Evolutionary conservation across 352 stramenopile genomes (phyloP), one percentile per base, ranked within the genome.

Genomic region (Phytophthora cactorum): DNA sequence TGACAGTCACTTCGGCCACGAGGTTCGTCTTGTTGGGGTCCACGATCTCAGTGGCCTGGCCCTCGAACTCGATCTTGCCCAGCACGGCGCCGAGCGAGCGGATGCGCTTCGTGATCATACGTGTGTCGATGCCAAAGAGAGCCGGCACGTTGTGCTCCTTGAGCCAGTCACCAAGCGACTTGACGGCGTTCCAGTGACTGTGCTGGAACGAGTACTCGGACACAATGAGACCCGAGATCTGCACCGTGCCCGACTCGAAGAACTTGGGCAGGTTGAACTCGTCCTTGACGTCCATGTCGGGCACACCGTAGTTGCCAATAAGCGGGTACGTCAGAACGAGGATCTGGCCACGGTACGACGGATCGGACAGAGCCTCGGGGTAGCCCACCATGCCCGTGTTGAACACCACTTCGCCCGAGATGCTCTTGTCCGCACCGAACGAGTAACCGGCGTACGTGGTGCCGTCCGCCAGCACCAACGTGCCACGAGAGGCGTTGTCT

Each of bases 361-460:
- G 98, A 86, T 99, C 98, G 11, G 97, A 98, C 61, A 99, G 86
- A 39, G 92, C 94, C 79, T 99, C 98, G 14, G 97, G 95, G 87
- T 99, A 99, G 57, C 97, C 97, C 49, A 99, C 97, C 97, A 99
- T 99, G 62, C 96, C 96, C 34, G 98, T 99, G 66, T 97, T 98
- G 77, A 99, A 99, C 10, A 99, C 97, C 63, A 99, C 96, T 84
- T 99, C 97, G 44, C 97, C 97, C 22, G 88, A 90, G 71, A 97
- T 89, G 61, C 81, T 88, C 45, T 79, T 85, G 15, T 90, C 61
- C 15, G 96, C 93, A 56, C 97, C 97, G 79, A 99, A 99, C 71
- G 89, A 98, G 72, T 92, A 90, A 17, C 91, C 72, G 15, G 46
- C 51, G 73, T 96, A 95, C 50, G 74, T 73, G 15, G 85, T 92